Evolutionary conservation across 306 rosid genomes (phyloP).

Genomic region (Adenanthera pavonina): DNA sequence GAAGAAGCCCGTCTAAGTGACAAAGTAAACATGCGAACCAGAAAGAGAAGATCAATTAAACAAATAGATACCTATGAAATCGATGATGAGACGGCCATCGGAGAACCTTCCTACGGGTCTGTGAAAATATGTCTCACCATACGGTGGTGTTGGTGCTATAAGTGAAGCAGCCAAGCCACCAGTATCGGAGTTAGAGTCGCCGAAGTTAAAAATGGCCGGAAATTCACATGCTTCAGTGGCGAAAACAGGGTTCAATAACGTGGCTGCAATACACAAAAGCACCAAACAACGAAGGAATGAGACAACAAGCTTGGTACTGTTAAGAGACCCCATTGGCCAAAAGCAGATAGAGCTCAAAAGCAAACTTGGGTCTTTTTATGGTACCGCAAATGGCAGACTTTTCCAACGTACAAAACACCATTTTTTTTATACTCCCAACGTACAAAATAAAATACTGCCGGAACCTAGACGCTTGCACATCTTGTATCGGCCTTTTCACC

Average conservation of each 20-base stretch:
- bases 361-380: not conserved
- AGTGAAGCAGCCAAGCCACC: conserved; percentile 22
- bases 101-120: conserved; percentile 3
- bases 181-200: conserved; percentile 18
- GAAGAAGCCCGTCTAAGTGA: not conserved
- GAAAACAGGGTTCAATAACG: not conserved
- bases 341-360: not conserved
- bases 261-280: not conserved
- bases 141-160: not conserved
- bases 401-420: not conserved
- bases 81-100: conserved; percentile 54
- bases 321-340: not conserved
- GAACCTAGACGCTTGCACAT: too few relatives aligned
- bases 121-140: conserved; percentile 22
- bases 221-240: not conserved
- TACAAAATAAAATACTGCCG: too few relatives aligned
- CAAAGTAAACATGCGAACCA: not conserved
- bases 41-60: not conserved
- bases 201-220: conserved; percentile 11
- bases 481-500: too few relatives aligned
- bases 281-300: not conserved
- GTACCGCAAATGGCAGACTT: not conserved
- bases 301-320: not conserved
- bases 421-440: too few relatives aligned
- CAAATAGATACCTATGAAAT: conserved; percentile 45